Evolutionary conservation across 1,284 basidiomycete genomes (phyloP).

Genomic region (Xerocomus nothofagi): DNA sequence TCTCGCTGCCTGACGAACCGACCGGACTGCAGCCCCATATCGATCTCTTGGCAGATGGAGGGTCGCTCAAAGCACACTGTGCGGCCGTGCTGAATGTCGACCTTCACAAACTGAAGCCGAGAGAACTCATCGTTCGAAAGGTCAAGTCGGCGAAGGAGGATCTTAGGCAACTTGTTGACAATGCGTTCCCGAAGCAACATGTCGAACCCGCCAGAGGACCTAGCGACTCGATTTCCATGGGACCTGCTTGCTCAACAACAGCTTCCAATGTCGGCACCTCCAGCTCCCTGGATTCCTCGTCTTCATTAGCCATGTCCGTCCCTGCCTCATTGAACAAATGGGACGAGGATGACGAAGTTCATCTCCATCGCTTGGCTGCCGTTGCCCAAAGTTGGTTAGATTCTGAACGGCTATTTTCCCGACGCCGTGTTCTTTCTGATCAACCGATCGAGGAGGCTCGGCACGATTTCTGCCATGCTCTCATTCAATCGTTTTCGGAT

Average conservation of each 20-base stretch:
- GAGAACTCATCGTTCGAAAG: slow-evolving; percentile 1
- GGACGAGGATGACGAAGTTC: not conserved
- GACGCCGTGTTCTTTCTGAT: not conserved
- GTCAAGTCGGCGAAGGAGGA: slow-evolving; percentile 7
- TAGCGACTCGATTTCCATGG: not conserved
- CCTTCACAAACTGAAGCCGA: not conserved
- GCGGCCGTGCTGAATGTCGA: slow-evolving; percentile 1
- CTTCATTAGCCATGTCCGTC: not conserved
- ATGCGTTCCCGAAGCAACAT: not conserved
- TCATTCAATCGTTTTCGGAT: slow-evolving; percentile 5
- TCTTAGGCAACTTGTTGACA: not conserved
- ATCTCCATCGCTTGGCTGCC: not conserved
- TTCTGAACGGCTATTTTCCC: not conserved
- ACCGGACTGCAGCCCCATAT: slow-evolving; percentile 5
- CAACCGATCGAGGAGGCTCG: slow-evolving; percentile 6
- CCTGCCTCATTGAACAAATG: not conserved
- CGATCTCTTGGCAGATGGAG: not conserved
- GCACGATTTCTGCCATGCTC: slow-evolving; percentile 4
- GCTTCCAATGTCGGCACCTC: not conserved
- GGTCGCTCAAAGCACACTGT: slow-evolving; percentile 3
- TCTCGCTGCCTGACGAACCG: not conserved
- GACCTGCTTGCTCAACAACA: too few species aligned
- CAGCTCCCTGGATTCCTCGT: not conserved
- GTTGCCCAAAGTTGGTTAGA: slow-evolving; percentile 9
- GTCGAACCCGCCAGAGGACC: not conserved